Conservation (phyloP, 2,329 filamentous ascomycete species). For the Talaromyces sp. region DNA sequence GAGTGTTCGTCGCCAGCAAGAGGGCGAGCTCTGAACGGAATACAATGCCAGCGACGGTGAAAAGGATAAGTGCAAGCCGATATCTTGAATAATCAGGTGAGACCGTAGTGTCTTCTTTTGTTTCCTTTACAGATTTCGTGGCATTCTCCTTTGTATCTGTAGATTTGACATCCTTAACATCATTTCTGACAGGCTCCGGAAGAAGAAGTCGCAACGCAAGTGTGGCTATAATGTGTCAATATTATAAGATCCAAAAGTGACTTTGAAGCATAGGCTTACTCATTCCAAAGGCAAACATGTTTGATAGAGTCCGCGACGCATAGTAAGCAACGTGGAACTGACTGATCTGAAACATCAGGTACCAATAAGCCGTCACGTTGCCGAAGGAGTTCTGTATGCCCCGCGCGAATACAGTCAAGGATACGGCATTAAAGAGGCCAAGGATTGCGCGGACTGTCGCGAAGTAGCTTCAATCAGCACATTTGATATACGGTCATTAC, state of each 20-base stretch:
- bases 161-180: not conserved
- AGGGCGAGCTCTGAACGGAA: conserved; percentile 89
- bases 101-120: not conserved
- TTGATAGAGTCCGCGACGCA: conserved; percentile 84
- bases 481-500: not conserved
- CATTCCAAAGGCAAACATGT: conserved; percentile 91
- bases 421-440: conserved; percentile 69
- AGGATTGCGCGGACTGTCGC: conserved; percentile 67
- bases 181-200: conserved; percentile 35
- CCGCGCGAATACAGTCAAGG: conserved; percentile 63
- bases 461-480: not conserved
- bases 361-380: conserved; percentile 69
- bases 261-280: conserved; percentile 53
- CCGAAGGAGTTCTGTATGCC: conserved; percentile 68
- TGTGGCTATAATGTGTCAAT: conserved; percentile 30
- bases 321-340: conserved; percentile 96
- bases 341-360: conserved; percentile 68
- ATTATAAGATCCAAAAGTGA: not conserved
- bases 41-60: conserved; percentile 76
- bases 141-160: not conserved
- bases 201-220: conserved; percentile 49
- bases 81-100: conserved; percentile 46
- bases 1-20: conserved; percentile 65
- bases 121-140: not conserved
- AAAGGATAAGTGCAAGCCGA: conserved; percentile 65